Conservation (phyloP, 73 alveolate species). For the Paramecium bursaria region DNA sequence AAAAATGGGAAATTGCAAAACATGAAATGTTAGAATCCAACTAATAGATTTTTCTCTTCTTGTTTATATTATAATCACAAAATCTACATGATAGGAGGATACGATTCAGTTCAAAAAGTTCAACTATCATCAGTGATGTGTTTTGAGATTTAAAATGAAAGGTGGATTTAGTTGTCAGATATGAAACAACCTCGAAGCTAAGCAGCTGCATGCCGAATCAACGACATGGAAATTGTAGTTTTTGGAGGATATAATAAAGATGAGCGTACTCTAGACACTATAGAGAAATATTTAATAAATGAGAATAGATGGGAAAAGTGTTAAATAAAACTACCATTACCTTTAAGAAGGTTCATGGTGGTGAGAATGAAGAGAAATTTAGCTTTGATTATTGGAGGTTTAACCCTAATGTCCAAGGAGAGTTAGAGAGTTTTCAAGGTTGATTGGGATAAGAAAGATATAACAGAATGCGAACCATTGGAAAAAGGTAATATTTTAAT, state of each 20-base stretch:
- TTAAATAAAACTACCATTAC: slow-evolving; percentile 83
- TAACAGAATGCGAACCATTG: slow-evolving; percentile 76
- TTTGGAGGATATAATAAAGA: slow-evolving; percentile 98
- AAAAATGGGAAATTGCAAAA: slow-evolving; percentile 77
- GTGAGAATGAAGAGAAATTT: slow-evolving; percentile 88
- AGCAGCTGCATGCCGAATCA: slow-evolving; percentile 87
- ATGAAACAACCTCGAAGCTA: slow-evolving; percentile 87
- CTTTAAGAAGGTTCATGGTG: slow-evolving; percentile 93
- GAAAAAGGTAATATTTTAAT: slow-evolving; percentile 43
- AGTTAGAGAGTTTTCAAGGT: slow-evolving; percentile 88
- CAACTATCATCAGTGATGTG: slow-evolving; percentile 85
- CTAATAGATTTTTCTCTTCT: slow-evolving; percentile 88
- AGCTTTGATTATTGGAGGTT: slow-evolving; percentile 93
- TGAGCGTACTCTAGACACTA: slow-evolving; percentile 89
- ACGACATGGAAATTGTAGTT: slow-evolving; percentile 84
- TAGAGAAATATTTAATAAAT: slow-evolving; percentile 88
- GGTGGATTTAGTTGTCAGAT: slow-evolving; percentile 86
- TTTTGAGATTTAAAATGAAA: slow-evolving; percentile 83
- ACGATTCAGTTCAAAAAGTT: slow-evolving; percentile 87
- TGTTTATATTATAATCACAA: slow-evolving; percentile 78
- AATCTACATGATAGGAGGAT: slow-evolving; percentile 95
- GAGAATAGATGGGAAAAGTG: slow-evolving; percentile 83
- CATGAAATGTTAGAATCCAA: slow-evolving; percentile 82
- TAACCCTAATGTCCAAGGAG: slow-evolving; percentile 87
- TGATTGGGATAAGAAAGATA: slow-evolving; percentile 90